Evolutionary conservation across 108 stramenopile genomes (phyloP), one percentile per base, ranked within the genome.

Genomic region (Craspedostauros australis): DNA sequence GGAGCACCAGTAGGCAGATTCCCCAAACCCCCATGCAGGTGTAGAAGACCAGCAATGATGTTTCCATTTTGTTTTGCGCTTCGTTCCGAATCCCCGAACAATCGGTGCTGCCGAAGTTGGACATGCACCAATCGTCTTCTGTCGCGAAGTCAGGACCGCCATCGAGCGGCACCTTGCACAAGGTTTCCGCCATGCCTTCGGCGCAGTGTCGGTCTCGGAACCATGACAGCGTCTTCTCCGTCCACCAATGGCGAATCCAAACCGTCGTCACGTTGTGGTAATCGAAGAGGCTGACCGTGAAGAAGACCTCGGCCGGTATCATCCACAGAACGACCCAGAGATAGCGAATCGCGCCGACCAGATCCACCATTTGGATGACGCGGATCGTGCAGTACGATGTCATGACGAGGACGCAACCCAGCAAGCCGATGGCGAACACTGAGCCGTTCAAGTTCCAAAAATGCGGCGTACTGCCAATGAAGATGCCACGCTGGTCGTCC

Each of bases 281-380:
- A 53, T 86, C 79, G 30, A 62, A 73, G 19, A 75, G 52, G 37
- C 46, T 57, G 45, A 70, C 63, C 40, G 41, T 58, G 58, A 73
- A 62, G 43, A 63, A 68, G 18, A 63, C 42, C 42, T 59, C 57
- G 39, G 67, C 49, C 18, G 66, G 66, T 36, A 64, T 22, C 18
- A 63, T 48, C 78, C 80, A 88, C 19, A 82, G 66, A 32, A 89
- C 38, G 18, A 55, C 50, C 88, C 88, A 90, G 47, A 86, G 60
- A 39, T 73, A 91, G 11, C 82, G 71, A 58, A 86, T 76, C 19
- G 77, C 72, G 15, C 76, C 76, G 21, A 82, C 53, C 28, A 91
- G 32, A 66, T 91, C 83, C 14, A 91, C 83, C 24, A 80, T 61
- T 45, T 68, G 64, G 8, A 91, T 57, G 2, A 75, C 75, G 9